Conservation (phyloP, 768 basidiomycete genomes). For the Leucosporidium scottii region DNA sequence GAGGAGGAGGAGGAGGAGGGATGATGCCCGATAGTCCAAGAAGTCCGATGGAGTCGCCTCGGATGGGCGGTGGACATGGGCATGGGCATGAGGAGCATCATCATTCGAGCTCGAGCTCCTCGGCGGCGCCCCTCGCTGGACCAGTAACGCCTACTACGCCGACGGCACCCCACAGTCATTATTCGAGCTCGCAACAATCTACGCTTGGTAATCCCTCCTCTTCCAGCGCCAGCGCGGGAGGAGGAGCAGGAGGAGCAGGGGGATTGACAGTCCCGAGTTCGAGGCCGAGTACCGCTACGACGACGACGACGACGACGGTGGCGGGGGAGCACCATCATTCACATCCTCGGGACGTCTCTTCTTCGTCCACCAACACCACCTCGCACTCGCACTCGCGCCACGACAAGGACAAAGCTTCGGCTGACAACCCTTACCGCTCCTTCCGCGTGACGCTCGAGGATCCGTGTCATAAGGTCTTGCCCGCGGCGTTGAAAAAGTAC, state of each 20-base stretch:
- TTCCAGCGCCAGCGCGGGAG: too few relatives aligned
- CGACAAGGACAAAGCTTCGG: background rate
- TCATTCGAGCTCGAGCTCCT: background rate
- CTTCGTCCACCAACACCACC: background rate
- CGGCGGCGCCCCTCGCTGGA: background rate
- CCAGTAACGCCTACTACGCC: constrained; percentile 29
- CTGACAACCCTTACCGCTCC: constrained; percentile 61
- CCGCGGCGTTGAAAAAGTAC: constrained; percentile 96
- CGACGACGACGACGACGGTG: too few relatives aligned
- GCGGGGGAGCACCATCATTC: too few relatives aligned
- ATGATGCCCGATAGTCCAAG: background rate
- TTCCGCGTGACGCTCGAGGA: constrained; percentile 98
- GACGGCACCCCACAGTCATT: constrained; percentile 3
- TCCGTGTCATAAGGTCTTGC: constrained; percentile 96
- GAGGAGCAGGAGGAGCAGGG: too few relatives aligned
- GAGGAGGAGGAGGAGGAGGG: too few relatives aligned
- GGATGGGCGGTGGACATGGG: background rate
- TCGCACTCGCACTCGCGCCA: background rate
- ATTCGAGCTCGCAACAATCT: too few relatives aligned
- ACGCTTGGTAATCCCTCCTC: too few relatives aligned
- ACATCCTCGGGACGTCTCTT: background rate
- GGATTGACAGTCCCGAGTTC: too few relatives aligned
- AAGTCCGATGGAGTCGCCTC: constrained; percentile 2
- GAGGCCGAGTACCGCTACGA: too few relatives aligned
- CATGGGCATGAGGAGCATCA: background rate